These are phyloP conservation scores for Insectozyma bohioensis DNA, from an alignment of 1,139 yeast genomes.

Conservation along the genomic window DNA sequence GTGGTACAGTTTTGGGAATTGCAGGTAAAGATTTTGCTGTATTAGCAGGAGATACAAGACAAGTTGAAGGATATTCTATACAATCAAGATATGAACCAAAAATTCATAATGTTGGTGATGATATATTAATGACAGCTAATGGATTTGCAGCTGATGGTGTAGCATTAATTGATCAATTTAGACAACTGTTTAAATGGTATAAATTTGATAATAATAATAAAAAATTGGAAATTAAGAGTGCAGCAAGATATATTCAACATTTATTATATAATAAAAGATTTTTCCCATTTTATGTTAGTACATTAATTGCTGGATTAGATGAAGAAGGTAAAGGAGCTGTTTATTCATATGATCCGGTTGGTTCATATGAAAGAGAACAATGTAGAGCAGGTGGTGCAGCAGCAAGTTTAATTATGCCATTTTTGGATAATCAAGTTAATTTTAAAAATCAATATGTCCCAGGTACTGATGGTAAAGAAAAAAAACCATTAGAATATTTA, in stretches of 20 bases:
- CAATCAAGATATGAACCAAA: slow-evolving; percentile 92
- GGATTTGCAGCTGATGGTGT: slow-evolving; percentile 97
- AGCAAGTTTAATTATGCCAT: slow-evolving; percentile 93
- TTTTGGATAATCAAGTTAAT: slow-evolving; percentile 94
- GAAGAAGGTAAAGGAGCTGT: slow-evolving; percentile 95
- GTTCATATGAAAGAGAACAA: slow-evolving; percentile 95
- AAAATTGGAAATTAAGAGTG: slow-evolving; percentile 64
- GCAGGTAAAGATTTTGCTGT: slow-evolving; percentile 98
- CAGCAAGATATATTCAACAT: slow-evolving; percentile 92
- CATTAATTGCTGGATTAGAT: slow-evolving; percentile 92
- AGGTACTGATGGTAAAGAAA: slow-evolving; percentile 64
- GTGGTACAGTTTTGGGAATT: slow-evolving; percentile 96
- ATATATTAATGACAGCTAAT: slow-evolving; percentile 84
- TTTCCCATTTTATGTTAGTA: slow-evolving; percentile 95
- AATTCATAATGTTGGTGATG: slow-evolving; percentile 86
- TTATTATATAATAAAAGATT: slow-evolving; percentile 88
- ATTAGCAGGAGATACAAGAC: slow-evolving; percentile 97
- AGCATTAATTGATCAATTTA: slow-evolving; percentile 76
- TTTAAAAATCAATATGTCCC: slow-evolving; percentile 91
- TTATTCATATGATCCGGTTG: slow-evolving; percentile 96
- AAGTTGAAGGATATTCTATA: slow-evolving; percentile 89
- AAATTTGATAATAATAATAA: slow-evolving; percentile 82
- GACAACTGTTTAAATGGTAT: slow-evolving; percentile 86
- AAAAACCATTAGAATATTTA: slow-evolving; percentile 62
- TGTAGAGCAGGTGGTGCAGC: slow-evolving; percentile 99